Base-by-base conservation (phyloP, 441 rosid species). In the Croton laevigatus region DNA sequence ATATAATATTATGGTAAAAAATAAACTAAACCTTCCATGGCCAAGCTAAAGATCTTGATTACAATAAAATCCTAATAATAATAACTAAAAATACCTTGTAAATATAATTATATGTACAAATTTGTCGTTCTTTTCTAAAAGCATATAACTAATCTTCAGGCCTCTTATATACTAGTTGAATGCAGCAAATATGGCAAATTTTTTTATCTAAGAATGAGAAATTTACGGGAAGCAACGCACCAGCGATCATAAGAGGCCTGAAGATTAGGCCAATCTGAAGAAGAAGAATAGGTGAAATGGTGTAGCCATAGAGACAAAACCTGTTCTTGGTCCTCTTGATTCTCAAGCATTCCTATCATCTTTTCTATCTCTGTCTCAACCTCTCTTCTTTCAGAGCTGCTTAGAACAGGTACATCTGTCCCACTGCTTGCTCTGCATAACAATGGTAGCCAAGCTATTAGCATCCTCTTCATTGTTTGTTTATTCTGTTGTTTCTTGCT, bases 181-280 rank as follows among this genome's bases (percentile, higher is more conserved):
- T 27, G 32, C 32, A 27, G 32, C 32, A 2, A 27, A 1, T 27
- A 27, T 27, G 32, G 32, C 3, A 9, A 11, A 57, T 22, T 1
- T 10, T 5, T 55, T 19, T 45, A 48, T 78, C 20, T 76, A 70
- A 73, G 80, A 66, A 84, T 78, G 37, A 89, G 74, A 65, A 81
- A 86, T 77, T 75, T 79, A 59, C 97, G 98, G 77, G 98, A 87
- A 62, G 91, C 77, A 23, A 71, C 57, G 69, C 89, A 91, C 96
- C 96, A 93, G 53, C 86, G 86, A 55, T 84, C 66, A 76, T 83
- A 93, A 11, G 89, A 88, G 49, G 75, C 68, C 45, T 78, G 84
- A 66, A 93, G 94, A 58, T 91, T 87, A 66, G 98, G 98, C 98
- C 97, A 91, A 77, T 93, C 97, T 2, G 97, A 88, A 65, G 90